Base-by-base conservation (phyloP, 1,139 yeast genomes). In the Taphrina flavorubra region DNA sequence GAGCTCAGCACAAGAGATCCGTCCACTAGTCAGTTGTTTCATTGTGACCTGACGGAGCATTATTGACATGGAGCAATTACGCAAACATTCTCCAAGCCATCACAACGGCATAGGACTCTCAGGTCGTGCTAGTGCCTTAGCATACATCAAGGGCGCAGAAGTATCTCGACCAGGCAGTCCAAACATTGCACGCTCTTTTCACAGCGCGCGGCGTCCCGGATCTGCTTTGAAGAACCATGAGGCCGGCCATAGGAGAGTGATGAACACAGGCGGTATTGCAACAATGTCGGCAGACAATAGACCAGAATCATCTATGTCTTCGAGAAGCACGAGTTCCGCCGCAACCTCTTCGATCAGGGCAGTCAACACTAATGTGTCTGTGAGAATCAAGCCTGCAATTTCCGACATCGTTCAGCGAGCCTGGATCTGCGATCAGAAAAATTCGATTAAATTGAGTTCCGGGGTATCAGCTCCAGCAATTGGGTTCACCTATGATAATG, bases 401-500 rank as follows among this genome's bases (percentile, higher is more conserved):
- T 20, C 42, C 37, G 56, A 36, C 5, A n/a, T 40, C 10, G 20
- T 39, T 16, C 61, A 53, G 6, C 53, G 44, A 18, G 44, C 67
- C 18, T 63, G 67, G 67, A 18, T 55, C 14, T 63, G 56, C 36
- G 46, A 63, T 16, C 25, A 25, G 6, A 61, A 42, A n/a, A 55
- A 34, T n/a, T 18, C 47, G 14, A 63, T 63, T 10, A 46, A 36
- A n/a, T 13, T 55, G 14, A 40, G 16, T 14, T 14, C 53, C 5
- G 46, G 46, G 1, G 18, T 37, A 13, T n/a, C 18, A 6, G 46
- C 34, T 10, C 39, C 60, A 13, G 25, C 53, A 8, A 51, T 34
- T 11, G 55, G 55, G n/a, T 91, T 88, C 76, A 77, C 79, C 18
- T 91, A 89, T 75, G 97, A 92, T 77, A 85, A 88, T 74, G 96